Evolutionary conservation across 768 basidiomycete genomes (phyloP).

Genomic region (Suillus plorans): DNA sequence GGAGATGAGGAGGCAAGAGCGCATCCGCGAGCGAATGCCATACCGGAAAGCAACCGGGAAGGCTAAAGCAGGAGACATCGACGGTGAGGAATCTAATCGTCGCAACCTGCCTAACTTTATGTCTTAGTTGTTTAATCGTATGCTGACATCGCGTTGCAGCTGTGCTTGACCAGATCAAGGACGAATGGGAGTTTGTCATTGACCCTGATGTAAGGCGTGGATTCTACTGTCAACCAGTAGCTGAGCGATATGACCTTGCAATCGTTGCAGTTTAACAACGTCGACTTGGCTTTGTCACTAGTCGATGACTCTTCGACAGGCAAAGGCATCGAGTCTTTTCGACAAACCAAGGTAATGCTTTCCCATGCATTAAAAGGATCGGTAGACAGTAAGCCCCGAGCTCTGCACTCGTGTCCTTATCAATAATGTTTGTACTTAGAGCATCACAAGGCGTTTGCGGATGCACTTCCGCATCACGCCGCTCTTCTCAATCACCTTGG

Average conservation of each 20-base stretch:
- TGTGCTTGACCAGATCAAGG: conserved; percentile 80
- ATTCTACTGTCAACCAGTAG: conserved; percentile 1
- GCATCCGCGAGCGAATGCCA: conserved; percentile 67
- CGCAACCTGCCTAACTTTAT: not conserved
- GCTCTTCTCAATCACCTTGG: conserved; percentile 70
- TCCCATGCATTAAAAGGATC: conserved; percentile 83
- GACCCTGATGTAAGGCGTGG: conserved; percentile 65
- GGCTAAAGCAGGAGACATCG: conserved; percentile 77
- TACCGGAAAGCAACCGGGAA: conserved; percentile 52
- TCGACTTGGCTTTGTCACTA: conserved; percentile 88
- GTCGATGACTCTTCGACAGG: conserved; percentile 74
- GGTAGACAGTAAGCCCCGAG: conserved; percentile 68
- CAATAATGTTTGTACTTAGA: conserved; percentile 41
- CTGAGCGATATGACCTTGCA: conserved; percentile 11
- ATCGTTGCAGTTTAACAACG: conserved; percentile 78
- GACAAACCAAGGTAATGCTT: conserved; percentile 71
- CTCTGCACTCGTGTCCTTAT: conserved; percentile 4
- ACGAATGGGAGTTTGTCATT: conserved; percentile 88
- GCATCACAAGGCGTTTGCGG: conserved; percentile 92
- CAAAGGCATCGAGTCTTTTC: conserved; percentile 77
- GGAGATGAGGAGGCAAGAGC: conserved; percentile 65
- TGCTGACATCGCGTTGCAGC: conserved; percentile 41
- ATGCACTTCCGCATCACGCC: conserved; percentile 90
- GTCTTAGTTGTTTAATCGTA: not conserved
- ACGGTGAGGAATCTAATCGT: conserved; percentile 51